phyloP scores from a whole-genome alignment of 176 grass and related monocot genomes.

The Musa itinerans region DNA sequence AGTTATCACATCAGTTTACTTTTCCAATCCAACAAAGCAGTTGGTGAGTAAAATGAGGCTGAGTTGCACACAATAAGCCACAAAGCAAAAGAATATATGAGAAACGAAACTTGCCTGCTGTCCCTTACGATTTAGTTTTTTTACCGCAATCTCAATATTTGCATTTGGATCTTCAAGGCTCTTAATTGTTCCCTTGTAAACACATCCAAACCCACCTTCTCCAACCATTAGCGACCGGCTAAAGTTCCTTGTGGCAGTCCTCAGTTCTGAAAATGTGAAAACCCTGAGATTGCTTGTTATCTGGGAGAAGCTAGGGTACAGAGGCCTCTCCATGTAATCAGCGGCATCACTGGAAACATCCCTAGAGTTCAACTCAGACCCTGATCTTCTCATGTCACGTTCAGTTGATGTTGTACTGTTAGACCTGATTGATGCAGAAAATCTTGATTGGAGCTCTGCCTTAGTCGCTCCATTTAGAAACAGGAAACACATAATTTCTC shows the following conservation, averaged over 20 bases:
- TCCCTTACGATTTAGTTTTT: constrained; percentile 92
- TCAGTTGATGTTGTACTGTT: constrained; percentile 70
- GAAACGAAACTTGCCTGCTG: constrained; percentile 58
- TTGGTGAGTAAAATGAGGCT: not conserved
- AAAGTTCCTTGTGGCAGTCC: constrained; percentile 67
- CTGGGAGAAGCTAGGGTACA: constrained; percentile 88
- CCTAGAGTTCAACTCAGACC: constrained; percentile 56
- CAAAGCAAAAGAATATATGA: constrained; percentile 7
- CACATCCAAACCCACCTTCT: constrained; percentile 88
- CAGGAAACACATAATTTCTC: too few relatives aligned
- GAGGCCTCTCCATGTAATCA: constrained; percentile 41
- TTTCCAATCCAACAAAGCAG: not conserved
- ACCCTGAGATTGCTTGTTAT: constrained; percentile 58
- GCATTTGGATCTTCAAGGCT: constrained; percentile 33
- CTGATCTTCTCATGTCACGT: constrained; percentile 47
- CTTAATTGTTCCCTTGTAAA: constrained; percentile 70
- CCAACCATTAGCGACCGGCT: constrained; percentile 86
- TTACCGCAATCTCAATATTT: constrained; percentile 69
- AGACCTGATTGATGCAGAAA: constrained; percentile 21
- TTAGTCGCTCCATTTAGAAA: too few relatives aligned
- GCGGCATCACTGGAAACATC: constrained; percentile 48
- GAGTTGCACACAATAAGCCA: not conserved
- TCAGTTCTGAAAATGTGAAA: constrained; percentile 78
- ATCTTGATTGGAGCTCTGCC: too few relatives aligned
- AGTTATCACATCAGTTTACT: too few relatives aligned